These are phyloP conservation scores for Kwoniella botswanensis DNA, from an alignment of 768 basidiomycete species.

Conservation along the genomic window DNA sequence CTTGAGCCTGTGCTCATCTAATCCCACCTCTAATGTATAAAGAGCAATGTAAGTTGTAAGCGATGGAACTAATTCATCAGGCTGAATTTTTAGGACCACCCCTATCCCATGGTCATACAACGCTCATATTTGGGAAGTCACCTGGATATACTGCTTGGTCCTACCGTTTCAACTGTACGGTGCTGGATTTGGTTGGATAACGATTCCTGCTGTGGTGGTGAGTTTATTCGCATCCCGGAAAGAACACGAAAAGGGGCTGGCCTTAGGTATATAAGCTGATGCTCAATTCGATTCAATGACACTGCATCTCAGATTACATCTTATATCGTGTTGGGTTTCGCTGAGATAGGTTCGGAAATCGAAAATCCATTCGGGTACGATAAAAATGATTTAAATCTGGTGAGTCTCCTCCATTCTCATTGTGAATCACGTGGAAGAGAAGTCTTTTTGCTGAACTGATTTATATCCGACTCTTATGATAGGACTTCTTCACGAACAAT, in stretches of 20 bases:
- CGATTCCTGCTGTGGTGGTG: conserved; percentile 54
- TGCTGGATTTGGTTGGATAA: conserved; percentile 52
- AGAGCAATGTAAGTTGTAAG: no score
- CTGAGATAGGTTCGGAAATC: conserved; percentile 44
- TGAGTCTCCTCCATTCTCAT: neutral
- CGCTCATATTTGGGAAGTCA: conserved; percentile 55
- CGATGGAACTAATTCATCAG: no score
- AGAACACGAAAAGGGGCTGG: neutral
- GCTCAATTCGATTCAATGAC: neutral
- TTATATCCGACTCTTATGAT: neutral
- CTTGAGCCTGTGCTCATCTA: no score
- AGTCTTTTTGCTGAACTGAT: no score
- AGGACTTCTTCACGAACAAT: conserved; percentile 48
- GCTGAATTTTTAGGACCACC: conserved; percentile 27
- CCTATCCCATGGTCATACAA: conserved; percentile 55
- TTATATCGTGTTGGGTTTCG: conserved; percentile 53
- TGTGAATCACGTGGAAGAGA: no score
- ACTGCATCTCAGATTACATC: conserved; percentile 38
- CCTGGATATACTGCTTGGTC: conserved; percentile 53
- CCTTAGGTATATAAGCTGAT: no score
- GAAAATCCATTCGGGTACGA: conserved; percentile 58
- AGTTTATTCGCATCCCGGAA: conserved; percentile 4
- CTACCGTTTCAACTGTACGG: conserved; percentile 55
- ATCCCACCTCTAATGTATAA: no score
- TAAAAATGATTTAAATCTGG: conserved; percentile 53